These are phyloP conservation scores for Trebouxia sp. DNA, from an alignment of 139 green algal genomes.

Conservation along the genomic window DNA sequence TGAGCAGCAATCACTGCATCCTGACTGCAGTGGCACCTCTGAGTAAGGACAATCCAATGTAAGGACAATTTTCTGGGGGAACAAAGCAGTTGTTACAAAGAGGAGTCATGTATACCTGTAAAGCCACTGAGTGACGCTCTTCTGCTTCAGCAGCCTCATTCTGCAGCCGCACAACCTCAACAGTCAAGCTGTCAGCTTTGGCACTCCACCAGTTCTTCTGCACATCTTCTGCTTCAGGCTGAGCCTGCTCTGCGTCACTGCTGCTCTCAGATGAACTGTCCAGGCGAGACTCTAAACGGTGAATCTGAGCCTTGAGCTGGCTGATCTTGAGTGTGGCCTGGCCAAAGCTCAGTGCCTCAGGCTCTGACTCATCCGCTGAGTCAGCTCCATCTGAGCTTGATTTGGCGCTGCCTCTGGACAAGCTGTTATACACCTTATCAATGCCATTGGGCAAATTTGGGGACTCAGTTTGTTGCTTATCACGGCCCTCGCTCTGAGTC, in stretches of 20 bases:
- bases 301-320: conserved; percentile 20
- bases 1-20: too few species aligned
- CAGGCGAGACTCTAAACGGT: neutral
- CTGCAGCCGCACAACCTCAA: conserved; percentile 9
- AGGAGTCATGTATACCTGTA: too few species aligned
- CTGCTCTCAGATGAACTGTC: conserved; percentile 1
- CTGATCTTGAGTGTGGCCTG: conserved; percentile 15
- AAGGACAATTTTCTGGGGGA: too few species aligned
- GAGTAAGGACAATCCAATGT: too few species aligned
- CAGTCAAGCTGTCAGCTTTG: conserved; percentile 10
- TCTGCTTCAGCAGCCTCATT: conserved; percentile 13
- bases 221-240: conserved; percentile 1
- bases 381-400: neutral
- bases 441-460: neutral
- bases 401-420: neutral
- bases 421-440: neutral
- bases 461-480: neutral
- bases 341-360: conserved; percentile 3
- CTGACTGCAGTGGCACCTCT: too few species aligned
- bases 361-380: neutral
- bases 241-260: neutral
- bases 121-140: neutral
- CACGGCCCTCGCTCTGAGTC: conserved; percentile 12
- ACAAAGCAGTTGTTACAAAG: too few species aligned
- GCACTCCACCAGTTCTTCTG: conserved; percentile 17